Evolutionary conservation across 1,284 basidiomycete genomes (phyloP).

Genomic region (Pulveroboletus sp.): DNA sequence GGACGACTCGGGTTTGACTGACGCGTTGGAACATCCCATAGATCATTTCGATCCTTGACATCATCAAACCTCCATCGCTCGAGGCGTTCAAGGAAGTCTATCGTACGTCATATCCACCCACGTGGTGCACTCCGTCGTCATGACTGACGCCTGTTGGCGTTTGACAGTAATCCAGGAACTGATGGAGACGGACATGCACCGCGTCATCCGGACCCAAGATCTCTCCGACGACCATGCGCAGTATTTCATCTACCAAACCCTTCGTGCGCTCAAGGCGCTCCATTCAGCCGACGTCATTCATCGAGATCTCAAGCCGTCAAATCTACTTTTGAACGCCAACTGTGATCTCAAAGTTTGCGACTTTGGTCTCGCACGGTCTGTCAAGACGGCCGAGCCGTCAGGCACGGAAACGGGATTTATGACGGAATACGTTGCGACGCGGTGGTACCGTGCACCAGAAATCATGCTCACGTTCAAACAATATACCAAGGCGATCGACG

Average conservation of each 20-base stretch:
- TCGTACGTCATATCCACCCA: conserved; percentile 47
- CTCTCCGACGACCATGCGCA: conserved; percentile 79
- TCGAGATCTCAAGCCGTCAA: conserved; percentile 94
- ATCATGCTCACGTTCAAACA: conserved; percentile 98
- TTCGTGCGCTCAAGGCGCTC: conserved; percentile 91
- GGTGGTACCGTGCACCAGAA: conserved; percentile 93
- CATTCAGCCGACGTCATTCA: conserved; percentile 95
- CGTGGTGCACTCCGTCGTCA: not conserved
- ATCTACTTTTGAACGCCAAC: conserved; percentile 93
- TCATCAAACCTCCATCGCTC: conserved; percentile 86
- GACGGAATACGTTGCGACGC: conserved; percentile 94
- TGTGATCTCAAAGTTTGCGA: conserved; percentile 96
- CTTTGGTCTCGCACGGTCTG: conserved; percentile 88
- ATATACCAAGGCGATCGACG: conserved; percentile 92
- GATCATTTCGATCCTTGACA: conserved; percentile 96
- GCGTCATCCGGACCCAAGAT: conserved; percentile 77
- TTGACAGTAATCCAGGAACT: conserved; percentile 70
- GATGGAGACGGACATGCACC: conserved; percentile 76
- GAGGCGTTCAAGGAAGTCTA: conserved; percentile 95
- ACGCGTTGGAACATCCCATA: conserved; percentile 34
- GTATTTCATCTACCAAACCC: conserved; percentile 84
- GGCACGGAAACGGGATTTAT: conserved; percentile 87
- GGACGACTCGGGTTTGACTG: not conserved
- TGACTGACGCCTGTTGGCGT: conserved; percentile 13
- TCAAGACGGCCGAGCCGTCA: conserved; percentile 82